Evolutionary conservation across 257 asterid genomes (phyloP).

Genomic region (Leonotis leonurus): DNA sequence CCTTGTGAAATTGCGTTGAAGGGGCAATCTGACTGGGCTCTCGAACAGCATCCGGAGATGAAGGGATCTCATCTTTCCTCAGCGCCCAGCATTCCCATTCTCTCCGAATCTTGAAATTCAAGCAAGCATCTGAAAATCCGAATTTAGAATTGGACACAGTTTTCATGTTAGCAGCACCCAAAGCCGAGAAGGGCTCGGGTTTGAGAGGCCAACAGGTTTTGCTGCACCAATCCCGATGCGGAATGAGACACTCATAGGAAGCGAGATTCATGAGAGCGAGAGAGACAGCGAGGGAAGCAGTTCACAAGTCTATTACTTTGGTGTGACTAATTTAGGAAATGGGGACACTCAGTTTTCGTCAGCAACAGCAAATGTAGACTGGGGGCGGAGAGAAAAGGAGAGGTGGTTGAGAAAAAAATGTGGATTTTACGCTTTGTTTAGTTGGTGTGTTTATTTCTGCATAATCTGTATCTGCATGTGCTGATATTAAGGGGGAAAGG

Average conservation of each 20-base stretch:
- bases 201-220: slow-evolving; percentile 35
- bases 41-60: slow-evolving; percentile 29
- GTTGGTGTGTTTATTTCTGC: background rate
- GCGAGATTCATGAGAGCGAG: slow-evolving; percentile 32
- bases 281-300: background rate
- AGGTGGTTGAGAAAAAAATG: slow-evolving; percentile 42
- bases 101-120: slow-evolving; percentile 37
- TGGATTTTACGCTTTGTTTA: slow-evolving; percentile 27
- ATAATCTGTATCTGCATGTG: slow-evolving; percentile 2
- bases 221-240: slow-evolving; percentile 29
- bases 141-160: slow-evolving; percentile 18
- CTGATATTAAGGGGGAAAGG: background rate
- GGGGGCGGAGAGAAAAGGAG: slow-evolving; percentile 16
- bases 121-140: slow-evolving; percentile 29
- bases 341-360: background rate
- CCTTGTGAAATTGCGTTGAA: slow-evolving; percentile 50
- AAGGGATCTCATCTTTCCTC: slow-evolving; percentile 54
- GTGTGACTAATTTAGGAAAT: background rate
- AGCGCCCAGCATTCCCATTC: slow-evolving; percentile 50
- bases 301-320: background rate
- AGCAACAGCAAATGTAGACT: slow-evolving; percentile 1
- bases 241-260: slow-evolving; percentile 17
- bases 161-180: slow-evolving; percentile 22
- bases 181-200: slow-evolving; percentile 34
- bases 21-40: slow-evolving; percentile 28